Evolutionary conservation across 164 flowering plant genomes (phyloP), one percentile per base, ranked within the genome.

Genomic region (Hamamelis virginiana): DNA sequence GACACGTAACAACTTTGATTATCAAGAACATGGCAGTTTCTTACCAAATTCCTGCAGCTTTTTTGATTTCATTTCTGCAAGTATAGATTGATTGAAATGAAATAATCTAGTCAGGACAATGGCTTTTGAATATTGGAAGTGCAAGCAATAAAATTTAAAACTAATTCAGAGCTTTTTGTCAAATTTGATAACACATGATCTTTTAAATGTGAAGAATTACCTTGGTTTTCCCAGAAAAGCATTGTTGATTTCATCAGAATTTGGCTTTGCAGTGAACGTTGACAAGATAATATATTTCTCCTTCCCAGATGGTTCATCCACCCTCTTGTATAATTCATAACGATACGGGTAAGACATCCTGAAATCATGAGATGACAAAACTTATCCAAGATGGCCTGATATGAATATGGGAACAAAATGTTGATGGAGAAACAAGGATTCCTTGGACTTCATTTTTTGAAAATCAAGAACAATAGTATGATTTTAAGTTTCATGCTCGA

Each of bases 281-380:
- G 92, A 77, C 67, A 91, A 16, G 33, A 87, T 53, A 13, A 79
- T 73, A 76, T 91, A 94, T 78, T 90, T 89, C 78, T 94, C 97
- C 75, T 85, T 86, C 15, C 88, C 82, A 26, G 82, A 68, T 19
- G 81, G 64, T 61, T 86, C 93, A 69, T 91, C 89, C 8, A 90
- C 83, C 78, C 97, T 86, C 80, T 86, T 91, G 86, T 89, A 91
- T 68, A 94, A 68, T 68, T 94, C 96, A 64, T 89, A 85, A 1
- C 76, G 79, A 53, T 84, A 82, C 26, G 97, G 96, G 48, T 91
- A 85, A 27, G 94, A 68, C 94, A 87, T 86, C 82, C 98, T 94
- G 79, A 71, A 75, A 74, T 21, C 64, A 74, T 45, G 55, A 66
- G 56, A 46, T 55, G 16, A 11, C 5, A 47, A 61, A 60, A 27